Conservation (phyloP, 2,329 filamentous ascomycete genomes). For the Ophiocordyceps australis region DNA sequence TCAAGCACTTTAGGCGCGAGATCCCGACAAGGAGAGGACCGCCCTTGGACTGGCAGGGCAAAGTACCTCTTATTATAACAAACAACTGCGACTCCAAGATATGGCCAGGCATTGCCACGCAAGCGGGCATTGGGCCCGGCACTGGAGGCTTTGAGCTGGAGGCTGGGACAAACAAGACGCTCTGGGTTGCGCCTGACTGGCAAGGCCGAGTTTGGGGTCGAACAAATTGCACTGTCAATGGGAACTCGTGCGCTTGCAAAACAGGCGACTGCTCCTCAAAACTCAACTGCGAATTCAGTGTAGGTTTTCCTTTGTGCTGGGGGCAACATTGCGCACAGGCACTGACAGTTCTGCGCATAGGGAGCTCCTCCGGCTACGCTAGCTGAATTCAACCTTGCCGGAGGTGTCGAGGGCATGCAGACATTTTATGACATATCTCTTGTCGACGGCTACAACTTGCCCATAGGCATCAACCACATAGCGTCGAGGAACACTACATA, state of each 20-base stretch:
- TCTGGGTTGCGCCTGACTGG: constrained; percentile 58
- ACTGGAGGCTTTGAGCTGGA: constrained; percentile 50
- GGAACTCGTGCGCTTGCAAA: constrained; percentile 46
- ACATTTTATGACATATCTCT: constrained; percentile 75
- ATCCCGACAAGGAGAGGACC: constrained; percentile 11
- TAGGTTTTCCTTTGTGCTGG: too few species aligned
- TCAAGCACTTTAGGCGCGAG: constrained; percentile 8
- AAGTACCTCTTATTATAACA: constrained; percentile 44
- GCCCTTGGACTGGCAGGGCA: constrained; percentile 15
- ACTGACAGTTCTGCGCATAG: constrained; percentile 16
- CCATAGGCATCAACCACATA: constrained; percentile 43
- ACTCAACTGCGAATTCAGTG: constrained; percentile 50
- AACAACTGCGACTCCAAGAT: constrained; percentile 56
- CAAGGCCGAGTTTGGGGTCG: constrained; percentile 68
- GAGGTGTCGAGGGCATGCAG: constrained; percentile 38
- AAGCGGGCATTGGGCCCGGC: constrained; percentile 49
- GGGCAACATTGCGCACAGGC: too few species aligned
- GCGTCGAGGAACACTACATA: constrained; percentile 42
- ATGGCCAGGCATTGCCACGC: constrained; percentile 61
- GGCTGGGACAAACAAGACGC: constrained; percentile 34
- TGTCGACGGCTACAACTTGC: constrained; percentile 72
- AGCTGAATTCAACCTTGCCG: constrained; percentile 63
- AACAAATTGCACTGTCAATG: constrained; percentile 65
- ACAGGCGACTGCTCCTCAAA: constrained; percentile 63
- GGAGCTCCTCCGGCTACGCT: constrained; percentile 59